phyloP scores from a whole-genome alignment of 306 rosid species.

The Boehmeria nivea region DNA sequence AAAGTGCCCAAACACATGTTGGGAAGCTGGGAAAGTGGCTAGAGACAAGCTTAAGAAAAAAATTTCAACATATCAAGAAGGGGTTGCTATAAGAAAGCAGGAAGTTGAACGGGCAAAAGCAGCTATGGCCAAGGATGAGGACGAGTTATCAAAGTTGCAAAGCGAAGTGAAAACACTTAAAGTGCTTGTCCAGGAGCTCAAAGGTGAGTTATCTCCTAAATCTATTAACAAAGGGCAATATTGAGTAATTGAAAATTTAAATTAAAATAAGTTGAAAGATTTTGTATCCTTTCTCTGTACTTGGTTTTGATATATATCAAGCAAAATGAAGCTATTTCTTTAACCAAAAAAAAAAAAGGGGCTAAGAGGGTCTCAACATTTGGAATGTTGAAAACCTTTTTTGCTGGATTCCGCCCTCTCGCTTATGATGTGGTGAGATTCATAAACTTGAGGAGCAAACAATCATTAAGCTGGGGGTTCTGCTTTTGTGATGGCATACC shows the following conservation, averaged over 20 bases:
- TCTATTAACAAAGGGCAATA: too few species aligned
- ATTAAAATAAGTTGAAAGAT: too few species aligned
- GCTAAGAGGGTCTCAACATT: not conserved
- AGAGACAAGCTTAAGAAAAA: slow-evolving; percentile 66
- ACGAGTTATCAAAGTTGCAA: slow-evolving; percentile 62
- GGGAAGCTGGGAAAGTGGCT: slow-evolving; percentile 95
- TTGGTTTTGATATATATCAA: not conserved
- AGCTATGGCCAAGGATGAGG: slow-evolving; percentile 57
- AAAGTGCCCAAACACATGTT: slow-evolving; percentile 84
- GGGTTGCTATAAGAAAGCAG: slow-evolving; percentile 53
- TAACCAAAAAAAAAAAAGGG: not conserved
- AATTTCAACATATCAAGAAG: slow-evolving; percentile 75
- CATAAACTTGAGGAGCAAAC: not conserved
- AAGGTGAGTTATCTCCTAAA: slow-evolving; percentile 39
- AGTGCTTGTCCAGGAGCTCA: slow-evolving; percentile 73
- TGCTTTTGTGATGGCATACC: too few species aligned
- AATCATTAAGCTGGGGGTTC: too few species aligned
- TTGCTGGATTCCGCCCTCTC: not conserved
- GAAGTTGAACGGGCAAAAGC: slow-evolving; percentile 63
- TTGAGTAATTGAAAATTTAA: too few species aligned
- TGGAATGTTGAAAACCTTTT: not conserved
- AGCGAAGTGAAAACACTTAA: slow-evolving; percentile 65
- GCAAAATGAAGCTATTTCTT: not conserved
- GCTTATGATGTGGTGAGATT: not conserved
- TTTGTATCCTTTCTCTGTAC: too few species aligned